phyloP scores from a whole-genome alignment of 805 yeast species.

The Myxozyma neotropica region DNA sequence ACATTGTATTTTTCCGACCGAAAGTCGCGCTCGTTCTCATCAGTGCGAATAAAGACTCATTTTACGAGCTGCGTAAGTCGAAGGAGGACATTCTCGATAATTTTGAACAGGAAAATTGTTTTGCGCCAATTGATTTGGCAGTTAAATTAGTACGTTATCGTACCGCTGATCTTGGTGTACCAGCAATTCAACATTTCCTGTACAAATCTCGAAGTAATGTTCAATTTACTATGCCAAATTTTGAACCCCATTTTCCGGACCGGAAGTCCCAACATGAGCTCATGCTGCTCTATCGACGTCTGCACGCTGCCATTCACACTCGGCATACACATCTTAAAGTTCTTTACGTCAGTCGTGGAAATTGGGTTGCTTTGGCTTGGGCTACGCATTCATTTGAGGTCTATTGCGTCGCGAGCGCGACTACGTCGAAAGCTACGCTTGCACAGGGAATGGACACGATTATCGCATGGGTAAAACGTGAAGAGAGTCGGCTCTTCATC shows the following conservation, averaged over 20 bases:
- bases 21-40: slow-evolving; percentile 52
- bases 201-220: slow-evolving; percentile 71
- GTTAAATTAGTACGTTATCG: slow-evolving; percentile 47
- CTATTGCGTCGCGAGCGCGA: slow-evolving; percentile 62
- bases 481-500: slow-evolving; percentile 55
- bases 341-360: slow-evolving; percentile 36
- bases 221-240: slow-evolving; percentile 58
- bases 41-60: slow-evolving; percentile 75
- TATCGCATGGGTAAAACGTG: slow-evolving; percentile 73
- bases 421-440: slow-evolving; percentile 57
- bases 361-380: slow-evolving; percentile 54
- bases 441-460: slow-evolving; percentile 64
- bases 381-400: slow-evolving; percentile 62
- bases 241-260: slow-evolving; percentile 45
- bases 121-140: slow-evolving; percentile 47
- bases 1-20: slow-evolving; percentile 61
- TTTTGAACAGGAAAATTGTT: slow-evolving; percentile 45
- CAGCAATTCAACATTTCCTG: slow-evolving; percentile 72
- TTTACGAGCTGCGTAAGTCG: slow-evolving; percentile 69
- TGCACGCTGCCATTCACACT: slow-evolving; percentile 45
- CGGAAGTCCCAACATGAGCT: slow-evolving; percentile 37
- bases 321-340: slow-evolving; percentile 37
- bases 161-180: slow-evolving; percentile 57
- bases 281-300: slow-evolving; percentile 41
- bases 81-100: slow-evolving; percentile 55